Conservation (phyloP, 805 yeast genomes). For the Wilhelminamyces savonicus region DNA sequence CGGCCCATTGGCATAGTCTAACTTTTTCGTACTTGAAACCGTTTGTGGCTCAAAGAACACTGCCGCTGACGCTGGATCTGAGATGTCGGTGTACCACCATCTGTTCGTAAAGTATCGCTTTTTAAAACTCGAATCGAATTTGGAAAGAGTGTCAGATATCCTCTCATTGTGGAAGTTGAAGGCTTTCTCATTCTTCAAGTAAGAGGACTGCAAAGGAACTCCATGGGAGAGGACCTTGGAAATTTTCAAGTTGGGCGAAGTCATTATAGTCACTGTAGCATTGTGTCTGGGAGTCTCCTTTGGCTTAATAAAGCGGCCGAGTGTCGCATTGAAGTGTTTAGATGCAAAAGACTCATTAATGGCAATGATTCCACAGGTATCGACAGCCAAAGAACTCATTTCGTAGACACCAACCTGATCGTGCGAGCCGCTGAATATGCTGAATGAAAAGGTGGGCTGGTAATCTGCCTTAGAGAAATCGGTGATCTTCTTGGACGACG, state of each 20-base stretch:
- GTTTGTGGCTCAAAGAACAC: constrained; percentile 30
- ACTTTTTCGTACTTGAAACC: constrained; percentile 12
- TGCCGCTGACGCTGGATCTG: constrained; percentile 14
- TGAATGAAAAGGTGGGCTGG: constrained; percentile 20
- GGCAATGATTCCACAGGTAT: constrained; percentile 27
- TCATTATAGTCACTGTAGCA: constrained; percentile 18
- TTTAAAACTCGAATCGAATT: constrained; percentile 25
- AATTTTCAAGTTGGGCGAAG: constrained; percentile 28
- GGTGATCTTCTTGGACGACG: constrained; percentile 15
- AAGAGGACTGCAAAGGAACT: constrained; percentile 28
- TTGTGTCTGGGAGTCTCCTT: constrained; percentile 1
- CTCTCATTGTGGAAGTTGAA: constrained; percentile 17
- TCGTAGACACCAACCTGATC: constrained; percentile 41
- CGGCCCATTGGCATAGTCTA: constrained; percentile 10
- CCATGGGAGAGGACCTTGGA: constrained; percentile 26
- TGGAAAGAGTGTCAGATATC: constrained; percentile 26
- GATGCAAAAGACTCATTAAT: constrained; percentile 24
- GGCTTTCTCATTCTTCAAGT: constrained; percentile 11
- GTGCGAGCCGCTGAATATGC: constrained; percentile 29
- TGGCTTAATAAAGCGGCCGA: constrained; percentile 1
- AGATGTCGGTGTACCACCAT: constrained; percentile 27
- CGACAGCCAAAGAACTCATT: constrained; percentile 27
- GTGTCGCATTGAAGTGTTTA: constrained; percentile 13
- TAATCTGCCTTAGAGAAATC: constrained; percentile 10
- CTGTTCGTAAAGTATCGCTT: constrained; percentile 31